Percentiles rank a stretch among this genome's conserved stretches.
phyloP scores from a whole-genome alignment of 164 flowering plant species.

The Chimonanthus praecox region DNA sequence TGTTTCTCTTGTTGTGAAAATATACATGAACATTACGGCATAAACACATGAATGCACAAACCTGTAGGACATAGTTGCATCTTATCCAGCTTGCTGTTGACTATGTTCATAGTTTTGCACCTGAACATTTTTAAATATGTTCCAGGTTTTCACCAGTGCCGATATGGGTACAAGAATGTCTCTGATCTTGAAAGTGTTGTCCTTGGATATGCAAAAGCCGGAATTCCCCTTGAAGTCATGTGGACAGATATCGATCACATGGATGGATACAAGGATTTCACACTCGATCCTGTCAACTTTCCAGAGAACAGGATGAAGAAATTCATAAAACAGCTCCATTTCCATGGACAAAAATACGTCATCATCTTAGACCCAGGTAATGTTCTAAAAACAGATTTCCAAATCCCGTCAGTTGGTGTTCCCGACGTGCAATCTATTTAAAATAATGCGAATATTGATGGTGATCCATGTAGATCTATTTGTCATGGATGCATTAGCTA shows the following conservation, averaged over 20 bases:
- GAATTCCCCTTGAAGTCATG: conserved; percentile 83
- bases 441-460: too few species aligned
- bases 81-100: background rate
- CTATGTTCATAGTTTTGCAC: background rate
- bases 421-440: background rate
- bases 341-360: conserved; percentile 62
- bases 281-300: conserved; percentile 71
- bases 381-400: background rate
- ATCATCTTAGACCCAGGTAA: conserved; percentile 78
- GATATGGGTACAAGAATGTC: conserved; percentile 70
- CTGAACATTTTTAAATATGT: background rate
- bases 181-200: conserved; percentile 64
- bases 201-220: conserved; percentile 66
- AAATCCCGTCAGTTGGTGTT: background rate
- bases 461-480: background rate
- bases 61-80: background rate
- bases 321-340: conserved; percentile 55
- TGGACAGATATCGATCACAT: conserved; percentile 92
- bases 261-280: conserved; percentile 79
- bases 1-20: background rate
- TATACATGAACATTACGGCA: background rate
- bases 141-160: conserved; percentile 84
- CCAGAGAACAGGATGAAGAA: conserved; percentile 44
- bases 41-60: background rate
- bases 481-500: background rate